A percentile compares a stretch with the other conserved stretches of the same genome.
phyloP scores from a whole-genome alignment of 305 asterid species.

The Fraxinus albicans region DNA sequence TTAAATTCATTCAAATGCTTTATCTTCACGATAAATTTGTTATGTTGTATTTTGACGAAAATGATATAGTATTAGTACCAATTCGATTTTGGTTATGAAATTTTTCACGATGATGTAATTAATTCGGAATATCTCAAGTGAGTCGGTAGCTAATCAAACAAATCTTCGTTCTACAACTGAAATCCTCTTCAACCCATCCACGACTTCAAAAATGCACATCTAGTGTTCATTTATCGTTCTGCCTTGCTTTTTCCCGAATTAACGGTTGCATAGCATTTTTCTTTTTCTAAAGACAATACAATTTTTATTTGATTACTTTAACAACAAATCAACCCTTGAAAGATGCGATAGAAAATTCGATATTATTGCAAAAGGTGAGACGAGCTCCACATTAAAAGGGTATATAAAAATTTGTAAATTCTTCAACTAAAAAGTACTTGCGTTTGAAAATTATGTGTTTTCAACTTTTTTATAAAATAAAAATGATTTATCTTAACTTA shows the following conservation, averaged over 20 bases:
- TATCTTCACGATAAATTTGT: background rate
- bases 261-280: background rate
- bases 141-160: background rate
- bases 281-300: background rate
- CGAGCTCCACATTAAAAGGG: too few relatives aligned
- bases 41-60: background rate
- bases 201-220: background rate
- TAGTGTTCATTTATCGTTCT: background rate
- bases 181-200: background rate
- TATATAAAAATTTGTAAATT: too few relatives aligned
- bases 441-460: background rate
- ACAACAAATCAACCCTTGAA: background rate
- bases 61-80: too few relatives aligned
- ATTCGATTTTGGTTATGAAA: background rate
- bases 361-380: background rate
- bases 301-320: background rate
- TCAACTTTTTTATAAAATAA: background rate
- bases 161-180: background rate
- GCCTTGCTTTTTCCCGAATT: background rate
- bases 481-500: background rate
- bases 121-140: background rate
- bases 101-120: background rate
- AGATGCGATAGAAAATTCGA: background rate
- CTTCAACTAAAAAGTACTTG: background rate
- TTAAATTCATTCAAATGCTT: background rate